These are phyloP conservation scores for Cryptococcus sp. DNA, from an alignment of 1,284 basidiomycete genomes.

Conservation along the genomic window DNA sequence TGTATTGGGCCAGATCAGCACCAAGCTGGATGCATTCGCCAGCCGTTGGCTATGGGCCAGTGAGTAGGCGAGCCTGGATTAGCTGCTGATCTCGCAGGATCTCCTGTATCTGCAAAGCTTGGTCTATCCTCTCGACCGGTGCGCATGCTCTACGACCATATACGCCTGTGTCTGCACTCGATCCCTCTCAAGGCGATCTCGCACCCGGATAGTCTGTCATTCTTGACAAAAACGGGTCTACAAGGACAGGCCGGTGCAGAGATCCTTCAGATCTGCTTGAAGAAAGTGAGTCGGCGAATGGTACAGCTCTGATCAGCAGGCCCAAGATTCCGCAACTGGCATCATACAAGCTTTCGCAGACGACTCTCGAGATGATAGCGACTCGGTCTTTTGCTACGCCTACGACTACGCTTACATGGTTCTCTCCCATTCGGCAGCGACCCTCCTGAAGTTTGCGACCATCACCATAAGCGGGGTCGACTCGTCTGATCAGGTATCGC, in stretches of 20 bases:
- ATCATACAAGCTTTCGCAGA: conserved; percentile 20
- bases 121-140: conserved; percentile 10
- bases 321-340: conserved; percentile 10
- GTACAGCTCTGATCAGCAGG: conserved; percentile 1
- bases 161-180: conserved; percentile 18
- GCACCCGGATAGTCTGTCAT: conserved; percentile 9
- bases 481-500: background rate
- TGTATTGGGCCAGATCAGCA: conserved; percentile 8
- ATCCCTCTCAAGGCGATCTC: conserved; percentile 14
- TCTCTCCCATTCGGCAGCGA: conserved; percentile 14
- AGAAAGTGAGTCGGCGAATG: conserved; percentile 10
- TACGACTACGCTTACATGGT: conserved; percentile 23
- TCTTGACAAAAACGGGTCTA: conserved; percentile 8
- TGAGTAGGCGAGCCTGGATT: background rate
- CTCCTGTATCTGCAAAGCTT: conserved; percentile 10
- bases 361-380: conserved; percentile 14
- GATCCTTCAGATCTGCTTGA: conserved; percentile 6
- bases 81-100: conserved; percentile 6
- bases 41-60: conserved; percentile 15
- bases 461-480: conserved; percentile 6
- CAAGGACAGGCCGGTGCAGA: background rate
- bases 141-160: conserved; percentile 18
- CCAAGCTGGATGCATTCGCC: conserved; percentile 11
- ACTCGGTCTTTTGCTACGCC: conserved; percentile 11
- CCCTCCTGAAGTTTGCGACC: conserved; percentile 12